Evolutionary conservation across 2,329 filamentous ascomycete species (phyloP), one percentile per base, ranked within the genome.

Genomic region (Neoascochyta sp.): DNA sequence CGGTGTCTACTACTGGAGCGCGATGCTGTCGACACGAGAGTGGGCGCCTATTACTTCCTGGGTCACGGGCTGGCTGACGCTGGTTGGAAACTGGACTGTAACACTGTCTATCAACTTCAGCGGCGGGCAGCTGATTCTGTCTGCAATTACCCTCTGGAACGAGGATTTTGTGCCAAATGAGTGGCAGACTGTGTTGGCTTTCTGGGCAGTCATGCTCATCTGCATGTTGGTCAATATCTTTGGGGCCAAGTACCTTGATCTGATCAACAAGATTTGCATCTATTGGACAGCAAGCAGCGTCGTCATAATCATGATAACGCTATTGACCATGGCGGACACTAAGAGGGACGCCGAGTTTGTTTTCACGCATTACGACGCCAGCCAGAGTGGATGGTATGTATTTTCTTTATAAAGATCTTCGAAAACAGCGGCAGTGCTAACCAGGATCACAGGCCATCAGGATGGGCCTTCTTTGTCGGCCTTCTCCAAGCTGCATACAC

Each of bases 1-100:
- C 47, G 83, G 82, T 75, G 79, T 83, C 2, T 86, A 86, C 59
- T 85, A 85, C 64, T 73, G 70, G 80, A 58, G 74, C 32, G 80
- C 80, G 2, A 80, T 85, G 75, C 68, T 86, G 13, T 72, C 74
- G 1, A 81, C 79, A 0, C 72, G 69, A 21, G 67, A 78, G 53
- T 85, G 75, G 66, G 78, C 80, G 4, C 80, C 80, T 3, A 70
- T 84, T 30, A 76, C 81, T 26, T 78, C 73, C 7, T 86, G 80
- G 69, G 75, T 83, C 16, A 81, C 80, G 4, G 81, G 81, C 9
- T 86, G 82, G 81, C 56, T 83, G 32, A 83, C 80, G 0, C 67
- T 86, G 0, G 80, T 86, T 2, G 82, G 82, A 0, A 86, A 86
- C 56, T 86, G 81, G 81, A 85, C 81, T 1, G 73, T 78, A 16